Evolutionary conservation across 176 grass and related monocot genomes (phyloP), one percentile per base, ranked within the genome.

Genomic region (Bolboschoenus planiculmis): DNA sequence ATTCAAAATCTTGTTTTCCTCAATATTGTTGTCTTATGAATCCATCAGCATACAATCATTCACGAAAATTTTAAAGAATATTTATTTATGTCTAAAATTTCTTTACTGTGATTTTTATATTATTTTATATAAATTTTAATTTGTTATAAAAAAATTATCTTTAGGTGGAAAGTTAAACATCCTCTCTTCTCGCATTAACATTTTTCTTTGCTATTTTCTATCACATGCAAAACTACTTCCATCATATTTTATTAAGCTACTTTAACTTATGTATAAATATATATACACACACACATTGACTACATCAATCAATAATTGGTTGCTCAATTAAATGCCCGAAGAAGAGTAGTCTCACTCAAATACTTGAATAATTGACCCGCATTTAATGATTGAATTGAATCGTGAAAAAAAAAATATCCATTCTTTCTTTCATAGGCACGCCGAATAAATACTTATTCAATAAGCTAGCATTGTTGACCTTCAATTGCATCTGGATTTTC

Each of bases 371-470:
- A 77, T 77, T 53, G 72, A 77, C 46, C 13, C 43, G 72, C 46
- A 77, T 77, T 77, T 53, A 77, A 51, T 53, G 72, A 20, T 77
- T 74, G 70, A 74, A 77, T 77, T 51, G 72, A 77, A 77, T 77
- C 42, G 11, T 47, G 24, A 48, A 51, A 48, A 15, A 75, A 73
- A 30, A 77, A 9, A 77, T 77, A 33, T 53, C 16, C 44, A 34
- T 77, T 75, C 31, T 68, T 70, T 77, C 65, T 68, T 77, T 77
- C 72, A 51, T 53, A 53, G 27, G 46, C 72, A 77, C 14, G 26
- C 46, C 46, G 5, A 77, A 77, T 77, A 77, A 77, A 77, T 77
- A 77, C 72, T 51, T 30, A 77, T 77, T 24, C 14, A 33, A 77
- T 33, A 53, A 77, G 46, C 72, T 77, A 53, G 2, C 72, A 33